phyloP scores from a whole-genome alignment of 371 early-diverging fungal species.

The Catenaria anguillulae region DNA sequence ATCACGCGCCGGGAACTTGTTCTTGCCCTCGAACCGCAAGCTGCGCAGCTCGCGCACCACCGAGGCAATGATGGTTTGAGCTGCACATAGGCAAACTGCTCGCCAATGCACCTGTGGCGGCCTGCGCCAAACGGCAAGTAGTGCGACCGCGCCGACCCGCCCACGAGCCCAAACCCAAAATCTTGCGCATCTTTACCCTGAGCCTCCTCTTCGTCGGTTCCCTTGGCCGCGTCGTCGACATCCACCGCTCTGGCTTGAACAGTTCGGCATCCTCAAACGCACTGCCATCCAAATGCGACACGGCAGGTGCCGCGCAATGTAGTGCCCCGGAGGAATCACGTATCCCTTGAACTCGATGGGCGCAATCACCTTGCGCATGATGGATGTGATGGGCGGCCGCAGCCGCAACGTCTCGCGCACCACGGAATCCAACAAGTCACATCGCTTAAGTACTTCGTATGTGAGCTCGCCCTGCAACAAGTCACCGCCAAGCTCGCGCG shows the following conservation, averaged over 20 bases:
- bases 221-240: constrained; percentile 21
- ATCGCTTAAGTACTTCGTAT: constrained; percentile 62
- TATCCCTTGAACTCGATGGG: constrained; percentile 36
- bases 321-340: constrained; percentile 78
- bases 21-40: constrained; percentile 26
- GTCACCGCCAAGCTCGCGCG: constrained; percentile 26
- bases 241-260: constrained; percentile 73
- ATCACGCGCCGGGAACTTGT: constrained; percentile 62
- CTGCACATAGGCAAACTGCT: constrained; percentile 88
- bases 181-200: constrained; percentile 36
- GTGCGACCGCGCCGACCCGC: constrained; percentile 57
- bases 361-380: constrained; percentile 74
- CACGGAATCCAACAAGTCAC: constrained; percentile 59
- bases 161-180: constrained; percentile 71
- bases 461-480: constrained; percentile 21
- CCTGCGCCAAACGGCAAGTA: constrained; percentile 95
- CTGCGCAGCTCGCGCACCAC: constrained; percentile 57
- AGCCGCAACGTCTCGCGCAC: constrained; percentile 85
- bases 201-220: constrained; percentile 13
- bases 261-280: constrained; percentile 59
- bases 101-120: constrained; percentile 96
- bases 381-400: constrained; percentile 79
- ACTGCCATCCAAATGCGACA: constrained; percentile 59
- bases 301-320: constrained; percentile 71
- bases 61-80: constrained; percentile 76